Evolutionary conservation across 2,329 filamentous ascomycete genomes (phyloP).

Genomic region (Didymella pomorum): DNA sequence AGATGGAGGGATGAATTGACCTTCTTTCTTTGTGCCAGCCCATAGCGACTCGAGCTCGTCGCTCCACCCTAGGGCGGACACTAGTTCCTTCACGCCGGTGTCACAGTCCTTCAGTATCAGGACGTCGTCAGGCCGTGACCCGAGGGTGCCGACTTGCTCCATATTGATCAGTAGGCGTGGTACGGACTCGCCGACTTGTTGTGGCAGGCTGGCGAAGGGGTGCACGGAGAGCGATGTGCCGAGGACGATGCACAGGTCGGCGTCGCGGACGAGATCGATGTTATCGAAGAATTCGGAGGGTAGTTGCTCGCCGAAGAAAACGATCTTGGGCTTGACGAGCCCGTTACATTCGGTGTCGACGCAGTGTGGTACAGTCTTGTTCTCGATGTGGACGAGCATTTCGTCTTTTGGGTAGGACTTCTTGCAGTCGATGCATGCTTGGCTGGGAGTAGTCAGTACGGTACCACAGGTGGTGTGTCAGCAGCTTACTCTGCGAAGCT

Average conservation of each 20-base stretch:
- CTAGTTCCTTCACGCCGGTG: slow-evolving; percentile 77
- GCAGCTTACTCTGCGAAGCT: slow-evolving; percentile 72
- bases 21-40: slow-evolving; percentile 64
- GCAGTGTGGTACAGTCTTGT: slow-evolving; percentile 76
- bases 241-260: slow-evolving; percentile 83
- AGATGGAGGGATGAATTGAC: slow-evolving; percentile 47
- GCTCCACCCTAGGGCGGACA: slow-evolving; percentile 82
- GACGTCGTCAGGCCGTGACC: slow-evolving; percentile 82
- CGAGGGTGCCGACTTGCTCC: slow-evolving; percentile 81
- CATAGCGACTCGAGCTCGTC: slow-evolving; percentile 82
- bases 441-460: slow-evolving; percentile 54
- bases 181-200: slow-evolving; percentile 65
- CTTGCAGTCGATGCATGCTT: slow-evolving; percentile 91
- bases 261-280: slow-evolving; percentile 60
- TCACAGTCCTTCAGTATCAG: slow-evolving; percentile 85
- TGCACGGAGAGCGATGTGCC: slow-evolving; percentile 89
- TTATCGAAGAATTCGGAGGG: slow-evolving; percentile 71
- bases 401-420: slow-evolving; percentile 72
- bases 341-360: slow-evolving; percentile 69
- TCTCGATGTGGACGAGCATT: slow-evolving; percentile 75
- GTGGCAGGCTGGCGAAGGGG: slow-evolving; percentile 85
- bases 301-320: slow-evolving; percentile 86
- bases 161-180: slow-evolving; percentile 89
- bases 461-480: not conserved
- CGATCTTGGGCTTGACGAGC: slow-evolving; percentile 91